phyloP scores from a whole-genome alignment of 2,329 filamentous ascomycete genomes.

The Pyrenophora teres region DNA sequence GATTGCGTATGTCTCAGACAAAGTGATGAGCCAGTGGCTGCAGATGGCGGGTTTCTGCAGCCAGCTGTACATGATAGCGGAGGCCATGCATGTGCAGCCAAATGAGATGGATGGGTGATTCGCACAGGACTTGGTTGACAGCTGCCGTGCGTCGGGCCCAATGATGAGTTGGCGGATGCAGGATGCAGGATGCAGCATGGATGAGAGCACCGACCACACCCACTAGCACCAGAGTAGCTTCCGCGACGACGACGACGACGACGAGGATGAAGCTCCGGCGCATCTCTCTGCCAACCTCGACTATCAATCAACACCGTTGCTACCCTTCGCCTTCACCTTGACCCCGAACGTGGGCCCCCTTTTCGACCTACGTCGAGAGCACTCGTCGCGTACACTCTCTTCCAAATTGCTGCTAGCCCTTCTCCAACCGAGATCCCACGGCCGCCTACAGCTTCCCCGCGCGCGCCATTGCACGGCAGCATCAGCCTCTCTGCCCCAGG shows the following conservation, averaged over 20 bases:
- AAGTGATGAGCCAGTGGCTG: conserved; percentile 1
- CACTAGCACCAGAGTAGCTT: conserved; percentile 15
- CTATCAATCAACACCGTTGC: conserved; percentile 9
- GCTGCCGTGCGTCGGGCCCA: conserved; percentile 24
- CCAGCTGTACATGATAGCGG: conserved; percentile 8
- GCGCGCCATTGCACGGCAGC: conserved; percentile 36
- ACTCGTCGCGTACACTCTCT: conserved; percentile 1
- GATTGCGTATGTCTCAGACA: background rate
- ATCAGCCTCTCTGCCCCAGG: conserved; percentile 39
- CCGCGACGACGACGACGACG: conserved; percentile 19
- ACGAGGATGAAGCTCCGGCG: conserved; percentile 24
- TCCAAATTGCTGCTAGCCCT: conserved; percentile 27
- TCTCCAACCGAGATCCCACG: conserved; percentile 19
- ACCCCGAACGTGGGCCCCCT: conserved; percentile 7
- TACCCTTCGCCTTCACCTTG: conserved; percentile 9
- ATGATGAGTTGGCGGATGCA: conserved; percentile 10
- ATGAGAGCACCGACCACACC: conserved; percentile 16
- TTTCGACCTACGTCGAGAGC: conserved; percentile 8
- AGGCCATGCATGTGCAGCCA: conserved; percentile 20
- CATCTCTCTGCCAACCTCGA: conserved; percentile 16
- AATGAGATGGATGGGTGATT: conserved; percentile 18
- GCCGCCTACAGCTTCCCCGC: conserved; percentile 36
- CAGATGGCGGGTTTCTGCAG: background rate
- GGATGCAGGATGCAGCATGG: too few species aligned
- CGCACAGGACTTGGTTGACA: conserved; percentile 22